Evolutionary conservation across 768 basidiomycete species (phyloP).

Genomic region (Mycena kentingensis): DNA sequence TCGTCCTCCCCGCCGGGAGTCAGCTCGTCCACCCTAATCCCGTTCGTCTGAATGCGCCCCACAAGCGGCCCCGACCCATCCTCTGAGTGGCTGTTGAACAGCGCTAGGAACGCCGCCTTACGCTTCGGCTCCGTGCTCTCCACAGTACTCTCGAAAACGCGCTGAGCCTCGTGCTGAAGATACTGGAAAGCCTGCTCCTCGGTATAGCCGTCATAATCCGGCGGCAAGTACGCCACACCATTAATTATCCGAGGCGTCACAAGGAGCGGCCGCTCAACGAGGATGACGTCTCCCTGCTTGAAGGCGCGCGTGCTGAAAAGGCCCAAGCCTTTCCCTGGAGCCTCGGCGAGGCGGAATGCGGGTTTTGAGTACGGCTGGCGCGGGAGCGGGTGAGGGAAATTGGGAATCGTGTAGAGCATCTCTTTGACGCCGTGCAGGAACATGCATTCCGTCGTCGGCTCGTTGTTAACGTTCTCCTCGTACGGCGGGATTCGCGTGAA

Average conservation of each 20-base stretch:
- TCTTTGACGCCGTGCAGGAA: neutral
- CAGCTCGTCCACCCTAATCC: neutral
- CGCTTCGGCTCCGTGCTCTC: neutral
- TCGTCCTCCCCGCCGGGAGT: neutral
- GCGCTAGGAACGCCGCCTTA: conserved; percentile 3
- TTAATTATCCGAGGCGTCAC: too few species aligned
- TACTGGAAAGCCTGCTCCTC: neutral
- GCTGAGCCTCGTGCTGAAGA: too few species aligned
- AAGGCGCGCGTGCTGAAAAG: conserved; percentile 1
- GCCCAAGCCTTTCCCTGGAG: conserved; percentile 2
- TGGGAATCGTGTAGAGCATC: neutral
- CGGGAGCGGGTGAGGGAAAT: neutral
- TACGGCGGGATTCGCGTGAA: too few species aligned
- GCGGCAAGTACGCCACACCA: too few species aligned
- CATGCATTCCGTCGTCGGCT: neutral
- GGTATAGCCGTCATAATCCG: neutral
- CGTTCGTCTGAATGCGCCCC: neutral
- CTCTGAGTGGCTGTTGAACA: neutral
- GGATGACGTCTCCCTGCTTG: neutral
- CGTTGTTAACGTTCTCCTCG: neutral
- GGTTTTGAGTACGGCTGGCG: neutral
- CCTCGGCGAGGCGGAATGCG: neutral
- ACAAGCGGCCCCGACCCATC: conserved; percentile 6
- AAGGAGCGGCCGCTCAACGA: neutral
- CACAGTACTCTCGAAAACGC: neutral